These are phyloP conservation scores for Globisporangium rhizosaccharum DNA, from an alignment of 352 stramenopile genomes.

Conservation along the genomic window DNA sequence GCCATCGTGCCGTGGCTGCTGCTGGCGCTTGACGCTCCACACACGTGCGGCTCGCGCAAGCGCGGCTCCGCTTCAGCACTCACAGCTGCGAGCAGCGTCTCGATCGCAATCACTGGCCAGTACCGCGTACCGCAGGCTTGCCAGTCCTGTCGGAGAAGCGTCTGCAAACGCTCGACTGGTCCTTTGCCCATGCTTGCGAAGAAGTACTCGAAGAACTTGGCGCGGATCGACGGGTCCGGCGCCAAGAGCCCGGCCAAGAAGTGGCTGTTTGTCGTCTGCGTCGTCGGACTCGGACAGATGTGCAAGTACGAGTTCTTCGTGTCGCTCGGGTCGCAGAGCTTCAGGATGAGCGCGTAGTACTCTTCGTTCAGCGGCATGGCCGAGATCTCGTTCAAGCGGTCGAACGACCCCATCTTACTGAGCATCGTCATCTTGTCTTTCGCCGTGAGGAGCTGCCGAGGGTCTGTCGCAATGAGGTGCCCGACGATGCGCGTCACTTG, in stretches of 20 bases:
- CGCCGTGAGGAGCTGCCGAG: conserved; percentile 63
- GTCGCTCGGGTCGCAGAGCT: conserved; percentile 65
- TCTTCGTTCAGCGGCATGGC: conserved; percentile 73
- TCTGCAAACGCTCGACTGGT: conserved; percentile 49
- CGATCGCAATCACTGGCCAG: conserved; percentile 77
- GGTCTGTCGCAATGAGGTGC: conserved; percentile 47
- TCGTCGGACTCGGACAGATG: conserved; percentile 52
- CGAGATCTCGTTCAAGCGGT: conserved; percentile 82
- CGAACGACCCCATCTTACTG: conserved; percentile 82
- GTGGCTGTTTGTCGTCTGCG: conserved; percentile 62
- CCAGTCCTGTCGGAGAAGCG: conserved; percentile 82
- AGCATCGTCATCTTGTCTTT: conserved; percentile 88
- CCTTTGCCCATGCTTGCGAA: conserved; percentile 32
- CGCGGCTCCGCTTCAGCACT: conserved; percentile 12
- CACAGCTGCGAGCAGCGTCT: conserved; percentile 60
- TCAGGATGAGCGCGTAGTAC: conserved; percentile 76
- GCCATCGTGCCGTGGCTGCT: background rate
- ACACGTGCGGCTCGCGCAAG: conserved; percentile 8
- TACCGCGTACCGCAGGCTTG: conserved; percentile 81
- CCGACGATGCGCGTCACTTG: conserved; percentile 80
- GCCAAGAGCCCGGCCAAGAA: conserved; percentile 78
- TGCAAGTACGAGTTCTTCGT: conserved; percentile 69
- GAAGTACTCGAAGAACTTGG: conserved; percentile 75
- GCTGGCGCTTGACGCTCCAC: background rate
- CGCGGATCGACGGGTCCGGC: conserved; percentile 52